phyloP scores from a whole-genome alignment of 257 asterid genomes.

The Solanum etuberosum region DNA sequence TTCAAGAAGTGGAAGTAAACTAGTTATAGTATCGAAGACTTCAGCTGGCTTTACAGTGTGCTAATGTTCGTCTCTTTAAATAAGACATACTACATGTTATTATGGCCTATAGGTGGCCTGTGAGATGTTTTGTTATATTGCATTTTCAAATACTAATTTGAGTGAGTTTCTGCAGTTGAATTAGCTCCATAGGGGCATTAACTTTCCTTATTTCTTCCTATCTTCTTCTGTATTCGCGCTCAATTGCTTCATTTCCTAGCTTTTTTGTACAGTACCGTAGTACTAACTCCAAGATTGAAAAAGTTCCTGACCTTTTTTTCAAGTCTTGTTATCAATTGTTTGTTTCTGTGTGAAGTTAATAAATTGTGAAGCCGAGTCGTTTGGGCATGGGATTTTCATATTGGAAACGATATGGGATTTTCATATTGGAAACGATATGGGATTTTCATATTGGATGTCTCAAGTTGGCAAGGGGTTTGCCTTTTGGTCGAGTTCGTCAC shows the following conservation, averaged over 20 bases:
- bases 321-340: background rate
- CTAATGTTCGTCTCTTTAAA: background rate
- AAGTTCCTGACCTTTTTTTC: background rate
- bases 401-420: too few relatives aligned
- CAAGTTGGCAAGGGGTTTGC: too few relatives aligned
- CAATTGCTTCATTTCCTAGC: background rate
- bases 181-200: background rate
- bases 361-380: background rate
- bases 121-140: background rate
- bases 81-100: background rate
- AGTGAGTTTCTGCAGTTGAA: background rate
- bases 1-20: conserved; percentile 90
- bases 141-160: background rate
- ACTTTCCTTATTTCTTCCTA: background rate
- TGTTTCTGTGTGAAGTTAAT: background rate
- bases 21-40: background rate
- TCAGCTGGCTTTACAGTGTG: background rate
- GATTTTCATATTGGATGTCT: too few relatives aligned
- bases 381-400: too few relatives aligned
- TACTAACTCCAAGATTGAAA: background rate
- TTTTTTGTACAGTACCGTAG: background rate
- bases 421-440: too few relatives aligned
- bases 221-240: background rate
- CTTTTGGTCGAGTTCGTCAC: too few relatives aligned
- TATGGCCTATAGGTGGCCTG: background rate